These are phyloP conservation scores for Alliaria petiolata DNA, from an alignment of 345 rosid genomes.

Conservation along the genomic window DNA sequence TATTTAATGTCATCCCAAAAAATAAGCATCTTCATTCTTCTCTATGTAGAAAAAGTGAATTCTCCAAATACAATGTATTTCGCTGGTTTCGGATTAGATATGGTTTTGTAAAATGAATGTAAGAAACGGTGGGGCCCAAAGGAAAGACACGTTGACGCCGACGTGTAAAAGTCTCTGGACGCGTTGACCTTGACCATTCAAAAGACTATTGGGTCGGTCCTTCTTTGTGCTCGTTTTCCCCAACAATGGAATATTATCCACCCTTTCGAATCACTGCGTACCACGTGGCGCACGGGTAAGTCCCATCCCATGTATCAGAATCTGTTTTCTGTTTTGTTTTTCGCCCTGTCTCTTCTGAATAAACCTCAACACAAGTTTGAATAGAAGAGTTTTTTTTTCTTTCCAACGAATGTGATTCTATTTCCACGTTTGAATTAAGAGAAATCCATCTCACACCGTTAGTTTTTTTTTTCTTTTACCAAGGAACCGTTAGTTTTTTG, in stretches of 20 bases:
- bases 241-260: constrained; percentile 29
- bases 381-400: background rate
- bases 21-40: constrained; percentile 1
- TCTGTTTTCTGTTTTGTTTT: constrained; percentile 1
- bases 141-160: constrained; percentile 30
- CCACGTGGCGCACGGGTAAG: constrained; percentile 23
- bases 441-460: background rate
- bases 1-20: background rate
- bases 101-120: constrained; percentile 7
- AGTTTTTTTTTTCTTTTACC: no score
- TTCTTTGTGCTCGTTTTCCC: constrained; percentile 2
- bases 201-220: constrained; percentile 12
- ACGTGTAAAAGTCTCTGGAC: constrained; percentile 26
- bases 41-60: background rate
- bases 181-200: constrained; percentile 36
- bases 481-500: no score
- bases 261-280: background rate
- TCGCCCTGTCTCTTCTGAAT: background rate
- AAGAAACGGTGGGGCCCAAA: background rate
- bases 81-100: background rate
- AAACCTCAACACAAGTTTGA: constrained; percentile 2
- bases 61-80: constrained; percentile 28
- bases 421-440: constrained; percentile 1
- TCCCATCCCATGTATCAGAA: constrained; percentile 19
- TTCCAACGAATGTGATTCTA: background rate